Evolutionary conservation across 148 eudicot genomes (phyloP), one percentile per base, ranked within the genome.

Genomic region (Dysphania ambrosioides): DNA sequence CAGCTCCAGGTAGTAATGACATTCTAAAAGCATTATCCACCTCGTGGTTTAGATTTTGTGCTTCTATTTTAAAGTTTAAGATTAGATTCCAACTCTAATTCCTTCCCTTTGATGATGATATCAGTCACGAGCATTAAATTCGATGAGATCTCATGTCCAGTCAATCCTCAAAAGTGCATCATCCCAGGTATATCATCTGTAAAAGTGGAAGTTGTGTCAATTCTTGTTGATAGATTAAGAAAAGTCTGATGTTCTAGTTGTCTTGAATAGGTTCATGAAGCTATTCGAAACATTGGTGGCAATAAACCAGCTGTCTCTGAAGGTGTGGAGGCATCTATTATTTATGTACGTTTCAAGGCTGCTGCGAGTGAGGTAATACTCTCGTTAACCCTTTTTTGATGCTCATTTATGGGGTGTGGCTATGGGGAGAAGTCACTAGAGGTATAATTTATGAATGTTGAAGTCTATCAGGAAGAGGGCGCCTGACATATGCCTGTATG

Each of bases 341-440:
- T 95, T 35, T 95, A 95, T 86, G 99, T 95, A 41, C 93, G 97
- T 63, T 95, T 92, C 80, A 92, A 90, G 84, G 97, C 97, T 64
- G 99, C 99, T 79, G 94, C 99, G 70, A 92, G 91, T 85, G 99
- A 95, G 97, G 99, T 92, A 84, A 74, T 72, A 42, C 10, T 29
- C 76, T 30, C 30, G 26, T 19, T 70, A 34, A 35, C 30, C 26
- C 24, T 26, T 69, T 24, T 55, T 66, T 6, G 5, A 68, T 49
- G 3, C 31, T 27, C 36, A 8, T 62, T 27, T 12, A 6, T 47
- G 58, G 27, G 24, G 53, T 79, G 53, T 68, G 16, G 41, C 23
- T 31, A 72, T 61, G 9, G 41, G 41, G 13, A 71, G 69, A 24
- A 65, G 47, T 75, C 29, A 32, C 30, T 47, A 27, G n/a, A 75